These are phyloP conservation scores for Venturia effusa DNA, from an alignment of 2,329 filamentous ascomycete species.

Conservation along the genomic window DNA sequence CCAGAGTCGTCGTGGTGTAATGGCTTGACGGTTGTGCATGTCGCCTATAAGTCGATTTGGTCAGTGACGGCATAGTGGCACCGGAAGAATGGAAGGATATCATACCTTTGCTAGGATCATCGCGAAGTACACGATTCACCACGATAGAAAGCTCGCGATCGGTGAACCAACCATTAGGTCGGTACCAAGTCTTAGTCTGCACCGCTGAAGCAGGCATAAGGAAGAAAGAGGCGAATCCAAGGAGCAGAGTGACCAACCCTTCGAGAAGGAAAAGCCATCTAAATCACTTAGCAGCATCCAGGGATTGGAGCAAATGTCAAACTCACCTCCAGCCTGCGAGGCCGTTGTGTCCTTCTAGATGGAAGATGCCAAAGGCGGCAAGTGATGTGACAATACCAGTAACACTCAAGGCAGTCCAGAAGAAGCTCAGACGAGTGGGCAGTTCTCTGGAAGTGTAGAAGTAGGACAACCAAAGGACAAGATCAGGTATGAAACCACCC, in stretches of 20 bases:
- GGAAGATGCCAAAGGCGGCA: slow-evolving; percentile 25
- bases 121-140: slow-evolving; percentile 19
- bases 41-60: background rate
- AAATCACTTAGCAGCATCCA: background rate
- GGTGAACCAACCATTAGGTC: slow-evolving; percentile 24
- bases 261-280: slow-evolving; percentile 16
- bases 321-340: slow-evolving; percentile 18
- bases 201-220: slow-evolving; percentile 18
- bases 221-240: slow-evolving; percentile 16
- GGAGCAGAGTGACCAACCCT: slow-evolving; percentile 16
- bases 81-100: background rate
- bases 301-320: slow-evolving; percentile 13
- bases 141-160: slow-evolving; percentile 18
- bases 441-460: slow-evolving; percentile 27
- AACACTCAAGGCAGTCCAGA: slow-evolving; percentile 26
- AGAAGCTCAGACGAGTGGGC: slow-evolving; percentile 26
- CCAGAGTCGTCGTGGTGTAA: slow-evolving; percentile 18
- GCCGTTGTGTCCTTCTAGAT: slow-evolving; percentile 18
- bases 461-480: slow-evolving; percentile 24
- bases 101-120: slow-evolving; percentile 17
- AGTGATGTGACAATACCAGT: slow-evolving; percentile 24
- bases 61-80: background rate
- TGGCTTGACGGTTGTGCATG: slow-evolving; percentile 20
- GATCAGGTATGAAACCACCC: slow-evolving; percentile 39
- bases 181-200: slow-evolving; percentile 21